Percentiles rank a stretch among this genome's conserved stretches.
phyloP scores from a whole-genome alignment of 306 rosid genomes.

The Trifolium repens region DNA sequence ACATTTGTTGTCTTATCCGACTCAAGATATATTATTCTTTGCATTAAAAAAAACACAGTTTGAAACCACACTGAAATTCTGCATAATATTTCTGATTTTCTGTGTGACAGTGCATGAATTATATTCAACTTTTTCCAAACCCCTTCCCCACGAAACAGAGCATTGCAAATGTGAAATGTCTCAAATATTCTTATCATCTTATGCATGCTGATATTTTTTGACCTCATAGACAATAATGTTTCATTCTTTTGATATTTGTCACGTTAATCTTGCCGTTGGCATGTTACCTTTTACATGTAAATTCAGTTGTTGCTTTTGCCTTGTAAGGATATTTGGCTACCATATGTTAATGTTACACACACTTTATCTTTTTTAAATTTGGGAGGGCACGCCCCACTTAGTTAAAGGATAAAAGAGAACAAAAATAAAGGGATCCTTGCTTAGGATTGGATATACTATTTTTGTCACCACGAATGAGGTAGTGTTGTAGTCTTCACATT shows the following conservation, averaged over 20 bases:
- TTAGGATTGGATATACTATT: conserved; percentile 40
- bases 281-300: conserved; percentile 36
- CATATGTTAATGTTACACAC: not conserved
- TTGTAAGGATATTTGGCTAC: conserved; percentile 35
- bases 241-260: conserved; percentile 35
- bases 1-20: too few relatives aligned
- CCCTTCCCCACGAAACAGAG: not conserved
- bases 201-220: conserved; percentile 40
- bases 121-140: not conserved
- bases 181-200: not conserved
- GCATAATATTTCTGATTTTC: not conserved
- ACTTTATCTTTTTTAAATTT: conserved; percentile 42
- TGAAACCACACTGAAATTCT: too few relatives aligned
- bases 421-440: conserved; percentile 14
- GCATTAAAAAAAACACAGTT: too few relatives aligned
- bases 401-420: conserved; percentile 40
- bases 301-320: conserved; percentile 35
- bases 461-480: not conserved
- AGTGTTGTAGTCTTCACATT: conserved; percentile 18
- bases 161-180: not conserved
- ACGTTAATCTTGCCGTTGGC: conserved; percentile 42
- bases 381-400: conserved; percentile 45
- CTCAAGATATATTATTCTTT: too few relatives aligned
- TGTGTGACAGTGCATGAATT: not conserved
- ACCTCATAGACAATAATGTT: conserved; percentile 31